These are phyloP conservation scores for Otatea glauca DNA, from an alignment of 176 grass and related monocot species.

Conservation along the genomic window DNA sequence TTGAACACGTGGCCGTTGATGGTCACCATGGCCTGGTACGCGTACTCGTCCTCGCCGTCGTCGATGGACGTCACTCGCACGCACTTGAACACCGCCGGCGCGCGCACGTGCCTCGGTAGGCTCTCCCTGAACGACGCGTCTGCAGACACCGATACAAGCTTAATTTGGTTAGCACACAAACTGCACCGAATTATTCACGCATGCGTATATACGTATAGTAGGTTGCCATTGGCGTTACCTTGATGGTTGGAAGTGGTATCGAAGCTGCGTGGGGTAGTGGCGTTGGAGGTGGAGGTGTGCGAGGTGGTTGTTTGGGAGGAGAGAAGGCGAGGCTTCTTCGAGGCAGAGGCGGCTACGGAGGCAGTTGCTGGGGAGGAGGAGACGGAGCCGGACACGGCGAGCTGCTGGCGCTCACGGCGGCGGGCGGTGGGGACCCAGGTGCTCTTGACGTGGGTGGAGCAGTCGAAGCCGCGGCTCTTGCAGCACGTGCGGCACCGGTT, in stretches of 20 bases:
- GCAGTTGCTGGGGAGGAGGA: slow-evolving; percentile 35
- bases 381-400: slow-evolving; percentile 29
- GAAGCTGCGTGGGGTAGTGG: slow-evolving; percentile 91
- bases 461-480: slow-evolving; percentile 90
- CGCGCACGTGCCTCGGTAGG: slow-evolving; percentile 82
- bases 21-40: slow-evolving; percentile 84
- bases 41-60: slow-evolving; percentile 85
- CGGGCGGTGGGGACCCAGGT: slow-evolving; percentile 89
- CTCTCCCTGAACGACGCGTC: slow-evolving; percentile 65
- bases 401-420: slow-evolving; percentile 76
- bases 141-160: slow-evolving; percentile 6
- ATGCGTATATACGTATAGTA: neutral
- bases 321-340: slow-evolving; percentile 70
- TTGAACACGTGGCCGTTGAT: slow-evolving; percentile 99
- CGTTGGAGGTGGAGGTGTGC: slow-evolving; percentile 87
- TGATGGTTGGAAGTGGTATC: slow-evolving; percentile 98
- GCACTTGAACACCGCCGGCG: slow-evolving; percentile 94
- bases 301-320: slow-evolving; percentile 72
- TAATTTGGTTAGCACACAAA: neutral
- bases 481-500: slow-evolving; percentile 86
- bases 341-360: slow-evolving; percentile 10
- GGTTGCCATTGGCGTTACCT: slow-evolving; percentile 47
- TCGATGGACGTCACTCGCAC: slow-evolving; percentile 91
- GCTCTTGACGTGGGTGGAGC: slow-evolving; percentile 91
- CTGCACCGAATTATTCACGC: neutral